Conservation (phyloP, 208 protist species). For the Leptomonas seymouri region DNA sequence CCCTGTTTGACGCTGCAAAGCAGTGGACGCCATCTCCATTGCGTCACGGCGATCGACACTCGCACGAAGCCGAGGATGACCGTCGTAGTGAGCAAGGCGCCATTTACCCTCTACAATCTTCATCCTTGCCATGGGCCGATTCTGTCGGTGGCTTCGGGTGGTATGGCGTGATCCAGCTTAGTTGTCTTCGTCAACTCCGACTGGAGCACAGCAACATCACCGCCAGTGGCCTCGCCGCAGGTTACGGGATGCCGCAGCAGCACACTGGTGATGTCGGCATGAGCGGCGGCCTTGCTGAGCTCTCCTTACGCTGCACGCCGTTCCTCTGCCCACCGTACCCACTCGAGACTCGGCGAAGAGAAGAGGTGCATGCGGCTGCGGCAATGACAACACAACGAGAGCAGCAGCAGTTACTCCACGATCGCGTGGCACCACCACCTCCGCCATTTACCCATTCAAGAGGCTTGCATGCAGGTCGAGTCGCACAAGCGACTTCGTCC, state of each 20-base stretch:
- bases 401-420: not conserved
- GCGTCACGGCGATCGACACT: too few species aligned
- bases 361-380: slow-evolving; percentile 2
- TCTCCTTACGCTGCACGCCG: not conserved
- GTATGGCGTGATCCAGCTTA: slow-evolving; percentile 1
- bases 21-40: not conserved
- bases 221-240: not conserved
- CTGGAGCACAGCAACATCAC: slow-evolving; percentile 13
- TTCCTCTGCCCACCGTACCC: slow-evolving; percentile 11
- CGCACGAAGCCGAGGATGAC: too few species aligned
- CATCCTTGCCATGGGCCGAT: too few species aligned
- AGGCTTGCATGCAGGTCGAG: not conserved
- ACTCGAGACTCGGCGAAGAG: not conserved
- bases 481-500: not conserved
- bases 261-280: not conserved
- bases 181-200: not conserved
- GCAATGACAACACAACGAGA: not conserved
- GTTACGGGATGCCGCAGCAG: slow-evolving; percentile 9
- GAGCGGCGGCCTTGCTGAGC: not conserved
- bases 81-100: too few species aligned
- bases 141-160: not conserved
- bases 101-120: too few species aligned
- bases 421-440: not conserved
- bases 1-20: not conserved
- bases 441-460: too few species aligned